These are phyloP conservation scores for Porpolomopsis calyptriformis DNA, from an alignment of 768 basidiomycete species.

Conservation along the genomic window DNA sequence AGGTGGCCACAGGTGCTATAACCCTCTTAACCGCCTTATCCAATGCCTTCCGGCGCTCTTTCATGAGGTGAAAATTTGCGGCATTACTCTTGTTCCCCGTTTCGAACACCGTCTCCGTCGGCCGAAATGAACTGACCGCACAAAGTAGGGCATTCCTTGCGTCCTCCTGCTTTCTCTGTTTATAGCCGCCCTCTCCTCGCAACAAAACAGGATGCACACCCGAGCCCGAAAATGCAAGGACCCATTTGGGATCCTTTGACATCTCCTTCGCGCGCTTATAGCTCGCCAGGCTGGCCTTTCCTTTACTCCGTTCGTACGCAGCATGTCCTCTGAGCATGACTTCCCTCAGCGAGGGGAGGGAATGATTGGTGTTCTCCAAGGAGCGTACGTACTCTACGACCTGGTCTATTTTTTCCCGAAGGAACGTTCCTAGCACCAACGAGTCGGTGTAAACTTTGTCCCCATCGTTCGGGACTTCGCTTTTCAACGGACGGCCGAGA, in stretches of 20 bases:
- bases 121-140: slow-evolving; percentile 73
- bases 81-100: slow-evolving; percentile 62
- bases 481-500: slow-evolving; percentile 66
- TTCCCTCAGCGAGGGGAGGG: slow-evolving; percentile 54
- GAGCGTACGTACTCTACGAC: slow-evolving; percentile 72
- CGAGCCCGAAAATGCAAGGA: slow-evolving; percentile 52
- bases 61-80: slow-evolving; percentile 70
- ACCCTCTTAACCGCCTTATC: slow-evolving; percentile 49
- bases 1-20: slow-evolving; percentile 21
- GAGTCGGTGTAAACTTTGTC: slow-evolving; percentile 61
- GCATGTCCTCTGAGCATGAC: slow-evolving; percentile 84
- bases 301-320: slow-evolving; percentile 91
- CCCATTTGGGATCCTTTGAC: slow-evolving; percentile 61
- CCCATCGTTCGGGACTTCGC: slow-evolving; percentile 35
- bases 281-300: slow-evolving; percentile 76
- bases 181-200: slow-evolving; percentile 26
- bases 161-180: slow-evolving; percentile 35
- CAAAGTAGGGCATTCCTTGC: slow-evolving; percentile 57
- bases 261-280: slow-evolving; percentile 88
- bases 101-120: slow-evolving; percentile 87
- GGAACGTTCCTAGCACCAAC: slow-evolving; percentile 74
- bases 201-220: slow-evolving; percentile 64
- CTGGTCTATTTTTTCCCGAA: slow-evolving; percentile 68
- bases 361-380: slow-evolving; percentile 53
- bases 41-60: slow-evolving; percentile 71